Evolutionary conservation across 148 eudicot genomes (phyloP).

Genomic region (Nyssa sinensis): DNA sequence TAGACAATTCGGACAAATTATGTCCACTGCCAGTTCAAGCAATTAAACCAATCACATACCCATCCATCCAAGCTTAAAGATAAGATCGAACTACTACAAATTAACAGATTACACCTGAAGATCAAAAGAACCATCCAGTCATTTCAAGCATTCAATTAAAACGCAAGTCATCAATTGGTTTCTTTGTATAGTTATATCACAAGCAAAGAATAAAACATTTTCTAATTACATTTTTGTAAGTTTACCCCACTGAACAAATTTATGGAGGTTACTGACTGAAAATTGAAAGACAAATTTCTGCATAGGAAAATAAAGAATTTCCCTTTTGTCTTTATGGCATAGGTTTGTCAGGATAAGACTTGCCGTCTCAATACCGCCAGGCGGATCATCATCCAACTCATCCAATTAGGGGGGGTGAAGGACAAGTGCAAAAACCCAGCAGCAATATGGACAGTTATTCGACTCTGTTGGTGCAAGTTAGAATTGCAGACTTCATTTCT

Average conservation of each 20-base stretch:
- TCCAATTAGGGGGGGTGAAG: background rate
- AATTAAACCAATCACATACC: background rate
- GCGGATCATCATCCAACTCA: background rate
- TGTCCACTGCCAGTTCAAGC: no score
- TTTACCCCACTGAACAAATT: background rate
- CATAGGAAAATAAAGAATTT: background rate
- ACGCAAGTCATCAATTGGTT: background rate
- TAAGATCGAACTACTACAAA: no score
- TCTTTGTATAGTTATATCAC: background rate
- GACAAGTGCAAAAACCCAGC: constrained; percentile 5
- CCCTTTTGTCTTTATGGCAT: no score
- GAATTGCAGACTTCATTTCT: constrained; percentile 75
- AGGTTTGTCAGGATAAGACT: background rate
- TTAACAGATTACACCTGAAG: background rate
- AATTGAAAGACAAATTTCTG: background rate
- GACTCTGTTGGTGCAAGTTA: constrained; percentile 77
- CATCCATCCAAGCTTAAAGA: background rate
- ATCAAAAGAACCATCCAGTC: background rate
- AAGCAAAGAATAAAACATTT: background rate
- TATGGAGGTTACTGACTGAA: background rate
- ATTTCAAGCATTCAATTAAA: background rate
- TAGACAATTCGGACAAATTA: no score
- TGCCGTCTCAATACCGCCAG: background rate
- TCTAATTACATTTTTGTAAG: background rate
- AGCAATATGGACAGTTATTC: constrained; percentile 22